phyloP scores from a whole-genome alignment of 768 basidiomycete species.

The Symmetrospora coprosmae region DNA sequence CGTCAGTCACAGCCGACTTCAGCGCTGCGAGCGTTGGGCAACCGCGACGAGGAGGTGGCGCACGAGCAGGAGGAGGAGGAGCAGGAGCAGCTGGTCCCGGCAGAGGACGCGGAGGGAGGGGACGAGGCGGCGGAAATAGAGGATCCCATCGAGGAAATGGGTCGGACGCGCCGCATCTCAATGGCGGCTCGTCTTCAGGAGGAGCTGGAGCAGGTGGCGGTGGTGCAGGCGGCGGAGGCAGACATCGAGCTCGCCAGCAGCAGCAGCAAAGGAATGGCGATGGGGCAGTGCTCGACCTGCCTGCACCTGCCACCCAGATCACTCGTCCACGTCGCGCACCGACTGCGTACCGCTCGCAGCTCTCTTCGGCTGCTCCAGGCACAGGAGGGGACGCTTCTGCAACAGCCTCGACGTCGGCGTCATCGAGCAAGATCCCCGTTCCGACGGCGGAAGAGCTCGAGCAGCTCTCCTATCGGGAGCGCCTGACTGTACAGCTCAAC shows the following conservation, averaged over 20 bases:
- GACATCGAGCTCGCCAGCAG: background rate
- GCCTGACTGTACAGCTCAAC: conserved; percentile 55
- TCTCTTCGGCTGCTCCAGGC: background rate
- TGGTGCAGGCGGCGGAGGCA: background rate
- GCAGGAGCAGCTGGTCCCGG: too few species aligned
- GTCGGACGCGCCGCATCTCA: too few species aligned
- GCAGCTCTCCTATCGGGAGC: conserved; percentile 27
- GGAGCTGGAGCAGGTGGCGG: background rate
- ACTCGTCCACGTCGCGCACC: background rate
- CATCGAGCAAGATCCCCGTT: background rate
- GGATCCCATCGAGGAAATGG: too few species aligned
- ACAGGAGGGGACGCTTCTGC: background rate
- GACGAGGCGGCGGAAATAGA: too few species aligned
- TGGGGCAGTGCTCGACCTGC: background rate
- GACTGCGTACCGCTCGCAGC: conserved; percentile 18
- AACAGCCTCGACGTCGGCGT: background rate
- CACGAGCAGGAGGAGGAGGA: too few species aligned
- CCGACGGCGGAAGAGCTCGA: conserved; percentile 19
- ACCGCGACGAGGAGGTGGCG: too few species aligned
- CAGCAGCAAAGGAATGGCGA: background rate
- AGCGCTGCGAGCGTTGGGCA: too few species aligned
- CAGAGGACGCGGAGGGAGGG: too few species aligned
- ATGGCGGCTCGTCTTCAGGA: too few species aligned
- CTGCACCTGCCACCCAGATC: conserved; percentile 14
- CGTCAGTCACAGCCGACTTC: conserved; percentile 17